Percentiles rank a stretch among this genome's conserved stretches.
These are phyloP conservation scores for Scutellaria baicalensis DNA, from an alignment of 257 asterid species.

Conservation along the genomic window DNA sequence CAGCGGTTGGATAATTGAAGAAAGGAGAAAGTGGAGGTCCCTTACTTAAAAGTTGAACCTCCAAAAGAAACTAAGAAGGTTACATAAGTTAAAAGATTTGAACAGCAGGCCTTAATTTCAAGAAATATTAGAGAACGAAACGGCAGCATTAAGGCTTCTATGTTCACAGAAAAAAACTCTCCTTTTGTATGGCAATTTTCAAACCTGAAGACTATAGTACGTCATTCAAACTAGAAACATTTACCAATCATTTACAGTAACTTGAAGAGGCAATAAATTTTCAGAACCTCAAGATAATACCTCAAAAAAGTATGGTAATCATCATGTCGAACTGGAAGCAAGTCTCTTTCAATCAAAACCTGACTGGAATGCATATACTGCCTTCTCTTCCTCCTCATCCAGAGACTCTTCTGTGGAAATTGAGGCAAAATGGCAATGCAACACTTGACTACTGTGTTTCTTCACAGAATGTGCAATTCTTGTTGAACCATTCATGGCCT, in stretches of 20 bases:
- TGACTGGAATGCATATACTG: constrained; percentile 56
- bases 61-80: neutral
- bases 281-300: constrained; percentile 25
- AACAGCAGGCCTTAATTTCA: neutral
- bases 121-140: neutral
- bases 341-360: constrained; percentile 58
- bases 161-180: neutral
- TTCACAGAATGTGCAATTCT: constrained; percentile 14
- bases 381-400: constrained; percentile 78
- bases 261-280: neutral
- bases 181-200: neutral
- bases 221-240: neutral
- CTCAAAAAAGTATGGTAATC: constrained; percentile 85
- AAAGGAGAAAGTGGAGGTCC: neutral
- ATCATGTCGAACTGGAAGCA: constrained; percentile 78
- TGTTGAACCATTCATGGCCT: constrained; percentile 30
- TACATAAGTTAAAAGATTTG: neutral
- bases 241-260: neutral
- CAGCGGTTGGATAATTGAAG: neutral
- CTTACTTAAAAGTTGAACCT: neutral
- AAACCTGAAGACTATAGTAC: constrained; percentile 2
- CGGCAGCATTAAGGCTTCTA: neutral
- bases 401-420: constrained; percentile 63
- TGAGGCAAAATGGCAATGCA: constrained; percentile 70
- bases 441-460: constrained; percentile 32